Conservation (phyloP, 306 rosid genomes). For the Potentilla sterilis region DNA sequence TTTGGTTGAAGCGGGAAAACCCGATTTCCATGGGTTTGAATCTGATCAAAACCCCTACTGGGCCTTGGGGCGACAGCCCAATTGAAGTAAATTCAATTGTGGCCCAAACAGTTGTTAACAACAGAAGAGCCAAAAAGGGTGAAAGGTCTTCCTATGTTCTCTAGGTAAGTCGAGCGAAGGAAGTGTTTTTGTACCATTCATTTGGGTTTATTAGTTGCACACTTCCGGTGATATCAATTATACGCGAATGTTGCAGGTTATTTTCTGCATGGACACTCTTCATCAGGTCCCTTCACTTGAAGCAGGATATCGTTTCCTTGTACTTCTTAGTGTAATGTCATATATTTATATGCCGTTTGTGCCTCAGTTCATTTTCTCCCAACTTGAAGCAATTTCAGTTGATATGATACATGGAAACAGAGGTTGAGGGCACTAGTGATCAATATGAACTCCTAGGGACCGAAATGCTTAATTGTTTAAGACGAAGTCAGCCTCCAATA, state of each 20-base stretch:
- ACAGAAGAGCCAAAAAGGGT: too few relatives aligned
- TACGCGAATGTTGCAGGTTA: constrained; percentile 44
- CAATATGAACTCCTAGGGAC: constrained; percentile 57
- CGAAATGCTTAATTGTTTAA: constrained; percentile 50
- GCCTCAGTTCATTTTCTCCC: background rate
- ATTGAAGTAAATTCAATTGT: too few relatives aligned
- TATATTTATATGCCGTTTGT: background rate
- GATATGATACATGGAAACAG: constrained; percentile 33
- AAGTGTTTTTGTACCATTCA: constrained; percentile 26
- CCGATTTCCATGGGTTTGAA: too few relatives aligned
- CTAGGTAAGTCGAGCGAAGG: constrained; percentile 46
- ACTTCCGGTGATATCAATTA: background rate
- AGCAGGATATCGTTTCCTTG: constrained; percentile 54
- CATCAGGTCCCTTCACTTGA: constrained; percentile 56
- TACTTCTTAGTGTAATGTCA: background rate
- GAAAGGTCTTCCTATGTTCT: constrained; percentile 34
- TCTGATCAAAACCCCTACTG: too few relatives aligned
- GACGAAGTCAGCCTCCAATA: constrained; percentile 55
- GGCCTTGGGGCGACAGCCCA: too few relatives aligned
- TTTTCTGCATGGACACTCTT: constrained; percentile 52
- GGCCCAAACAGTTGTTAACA: too few relatives aligned
- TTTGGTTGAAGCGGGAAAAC: too few relatives aligned
- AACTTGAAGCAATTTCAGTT: constrained; percentile 2
- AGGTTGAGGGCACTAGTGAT: constrained; percentile 38
- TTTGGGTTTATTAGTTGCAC: constrained; percentile 18